Evolutionary conservation across 257 asterid genomes (phyloP), one percentile per base, ranked within the genome.

Genomic region (Cynanchum wilfordii): DNA sequence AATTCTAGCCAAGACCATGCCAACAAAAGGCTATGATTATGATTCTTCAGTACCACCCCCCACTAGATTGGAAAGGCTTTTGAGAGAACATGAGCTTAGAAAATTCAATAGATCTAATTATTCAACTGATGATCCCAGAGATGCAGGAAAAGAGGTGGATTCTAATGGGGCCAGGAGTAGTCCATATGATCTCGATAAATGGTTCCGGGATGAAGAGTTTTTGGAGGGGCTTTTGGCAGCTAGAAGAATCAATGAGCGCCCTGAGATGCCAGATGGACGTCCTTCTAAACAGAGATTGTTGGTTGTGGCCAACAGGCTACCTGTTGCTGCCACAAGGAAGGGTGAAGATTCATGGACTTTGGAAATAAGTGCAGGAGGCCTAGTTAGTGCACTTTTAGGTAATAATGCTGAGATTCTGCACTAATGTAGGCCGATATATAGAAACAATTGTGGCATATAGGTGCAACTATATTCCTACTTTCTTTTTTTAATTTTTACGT

Each of bases 291-390:
- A 89, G 65, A 86, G 95, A 68, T 84, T 91, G 55, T 77, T 91
- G 67, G 97, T 91, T 24, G 97, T 91, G 75, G 96, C 97, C n/a
- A 91, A 91, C 67, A 81, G 97, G 77, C 85, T 91, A 40, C 97
- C 97, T 25, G 96, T 91, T 25, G 86, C 97, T 62, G 96, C 97
- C 25, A 82, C 78, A 79, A 88, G 96, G 83, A 87, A 73, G 83
- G 84, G 90, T 68, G 90, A 91, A 66, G 91, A 92, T 71, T 78
- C 89, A 3, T 91, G 97, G 97, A 68, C 85, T 4, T 89, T 91
- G 79, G 97, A 91, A 73, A 80, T 89, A 59, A 91, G 96, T 80
- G 95, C 86, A 51, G 96, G 97, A 67, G 97, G 97, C 73, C 82
- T 91, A 66, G 97, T 91, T 70, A 88, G 89, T 62, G 97, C 97